Base-by-base conservation (phyloP, 306 rosid genomes). In the Argentina anserina region DNA sequence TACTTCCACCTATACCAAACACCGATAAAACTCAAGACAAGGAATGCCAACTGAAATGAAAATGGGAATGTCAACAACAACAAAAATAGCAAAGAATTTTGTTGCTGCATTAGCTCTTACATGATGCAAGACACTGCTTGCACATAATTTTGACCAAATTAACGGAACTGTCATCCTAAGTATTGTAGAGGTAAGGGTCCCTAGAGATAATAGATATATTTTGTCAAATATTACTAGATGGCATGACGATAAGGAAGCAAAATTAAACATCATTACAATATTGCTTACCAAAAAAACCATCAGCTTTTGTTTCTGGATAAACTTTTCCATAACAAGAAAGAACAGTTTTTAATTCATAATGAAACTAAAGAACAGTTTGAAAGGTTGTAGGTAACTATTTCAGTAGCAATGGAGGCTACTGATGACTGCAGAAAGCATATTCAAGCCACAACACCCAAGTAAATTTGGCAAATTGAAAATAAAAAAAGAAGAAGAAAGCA, bases 1-100 rank as follows among this genome's bases (percentile, higher is more conserved):
- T 60, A 74, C 79, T 87, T 61, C 84, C 98, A 81, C 81, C 97
- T 89, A 36, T 72, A 81, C 69, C 64, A 55, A 71, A 78, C 7
- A 72, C 21, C 20, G 46, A 55, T 34, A 72, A 18, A 45, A 73
- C 65, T 12, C 18, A 25, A 36, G 21, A 78, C 18, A 12, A 41
- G 20, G 18, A 21, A 55, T 56, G 70, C 20, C 41, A 12, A 49
- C 42, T 43, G 14, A 61, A 52, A 25, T 43, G 18, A 9, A 58
- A 28, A 36, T 3, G 23, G 29, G 18, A 42, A 28, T n/a, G 12
- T 56, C 7, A 3, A 58, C 10, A 12, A 12, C 1, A 49, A 46
- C 37, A 3, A 31, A 56, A 14, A 7, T 52, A 11, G 39, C 9
- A 17, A 52, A 50, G n/a, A 12, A 69, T 6, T 28, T 6, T 47